Conservation (phyloP, 192 early-diverging fungal species). For the Geranomyces variabilis region DNA sequence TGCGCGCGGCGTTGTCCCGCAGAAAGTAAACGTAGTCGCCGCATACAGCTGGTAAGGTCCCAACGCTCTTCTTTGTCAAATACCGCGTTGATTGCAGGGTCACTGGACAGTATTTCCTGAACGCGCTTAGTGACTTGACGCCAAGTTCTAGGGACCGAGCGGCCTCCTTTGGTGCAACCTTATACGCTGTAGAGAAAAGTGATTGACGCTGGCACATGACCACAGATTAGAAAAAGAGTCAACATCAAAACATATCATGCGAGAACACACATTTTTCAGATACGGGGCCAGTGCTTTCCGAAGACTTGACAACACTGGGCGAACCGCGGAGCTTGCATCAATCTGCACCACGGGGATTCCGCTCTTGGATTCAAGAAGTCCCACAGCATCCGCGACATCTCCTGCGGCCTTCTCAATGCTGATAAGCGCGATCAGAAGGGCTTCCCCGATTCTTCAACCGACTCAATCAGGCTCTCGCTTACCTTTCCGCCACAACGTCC, state of each 20-base stretch:
- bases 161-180: constrained; percentile 34
- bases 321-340: constrained; percentile 37
- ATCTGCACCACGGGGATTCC: constrained; percentile 45
- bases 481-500: constrained; percentile 1
- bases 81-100: constrained; percentile 34
- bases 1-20: constrained; percentile 27
- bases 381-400: constrained; percentile 34
- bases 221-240: too few species aligned
- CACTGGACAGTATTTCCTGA: constrained; percentile 56
- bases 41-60: constrained; percentile 46
- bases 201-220: constrained; percentile 49
- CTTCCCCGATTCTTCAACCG: too few species aligned
- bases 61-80: constrained; percentile 17
- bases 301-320: constrained; percentile 42
- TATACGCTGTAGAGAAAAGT: constrained; percentile 43
- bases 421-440: neutral
- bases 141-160: constrained; percentile 44
- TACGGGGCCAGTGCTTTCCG: constrained; percentile 33
- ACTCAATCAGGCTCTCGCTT: constrained; percentile 14
- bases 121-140: constrained; percentile 46
- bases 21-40: constrained; percentile 50
- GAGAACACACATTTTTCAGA: constrained; percentile 28
- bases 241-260: too few species aligned
- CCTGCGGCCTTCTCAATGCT: constrained; percentile 47
- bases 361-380: constrained; percentile 34